Conservation (phyloP, 108 stramenopile species). For the Pelagomonas calceolata region DNA sequence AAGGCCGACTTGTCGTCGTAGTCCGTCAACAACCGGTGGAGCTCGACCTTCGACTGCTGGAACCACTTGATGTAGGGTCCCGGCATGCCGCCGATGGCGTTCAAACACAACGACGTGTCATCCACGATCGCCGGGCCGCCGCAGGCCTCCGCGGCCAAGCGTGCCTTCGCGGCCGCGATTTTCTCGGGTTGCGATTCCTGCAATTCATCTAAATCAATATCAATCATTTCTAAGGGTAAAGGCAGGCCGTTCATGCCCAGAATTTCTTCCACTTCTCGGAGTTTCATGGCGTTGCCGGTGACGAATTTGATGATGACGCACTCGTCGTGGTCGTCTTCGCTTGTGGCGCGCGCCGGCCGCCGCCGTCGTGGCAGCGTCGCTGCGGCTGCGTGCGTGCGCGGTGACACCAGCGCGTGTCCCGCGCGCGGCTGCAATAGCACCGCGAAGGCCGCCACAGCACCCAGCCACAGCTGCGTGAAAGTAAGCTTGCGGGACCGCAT, state of each 20-base stretch:
- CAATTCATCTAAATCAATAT: not conserved
- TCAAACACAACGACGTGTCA: constrained; percentile 88
- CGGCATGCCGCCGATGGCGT: constrained; percentile 91
- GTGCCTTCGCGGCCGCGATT: not conserved
- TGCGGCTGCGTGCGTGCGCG: too few relatives aligned
- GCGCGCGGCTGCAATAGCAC: too few relatives aligned
- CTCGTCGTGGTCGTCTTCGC: not conserved
- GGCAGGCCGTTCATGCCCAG: constrained; percentile 8
- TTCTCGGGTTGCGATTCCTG: not conserved
- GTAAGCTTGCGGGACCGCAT: too few relatives aligned
- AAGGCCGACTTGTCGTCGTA: constrained; percentile 90
- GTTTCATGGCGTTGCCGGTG: constrained; percentile 84
- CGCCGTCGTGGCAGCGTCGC: too few relatives aligned
- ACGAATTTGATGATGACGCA: constrained; percentile 52
- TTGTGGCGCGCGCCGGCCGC: too few relatives aligned
- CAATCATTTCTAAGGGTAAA: not conserved
- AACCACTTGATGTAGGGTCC: constrained; percentile 99
- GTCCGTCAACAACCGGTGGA: constrained; percentile 74
- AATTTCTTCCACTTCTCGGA: constrained; percentile 64
- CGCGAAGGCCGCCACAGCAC: too few relatives aligned
- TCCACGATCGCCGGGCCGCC: constrained; percentile 57
- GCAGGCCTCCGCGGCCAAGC: constrained; percentile 23
- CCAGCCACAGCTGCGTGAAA: too few relatives aligned
- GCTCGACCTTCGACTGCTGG: constrained; percentile 76
- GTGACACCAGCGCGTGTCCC: too few relatives aligned